Evolutionary conservation across 1,284 basidiomycete genomes (phyloP).

Genomic region (Leccinum pallidistipes): DNA sequence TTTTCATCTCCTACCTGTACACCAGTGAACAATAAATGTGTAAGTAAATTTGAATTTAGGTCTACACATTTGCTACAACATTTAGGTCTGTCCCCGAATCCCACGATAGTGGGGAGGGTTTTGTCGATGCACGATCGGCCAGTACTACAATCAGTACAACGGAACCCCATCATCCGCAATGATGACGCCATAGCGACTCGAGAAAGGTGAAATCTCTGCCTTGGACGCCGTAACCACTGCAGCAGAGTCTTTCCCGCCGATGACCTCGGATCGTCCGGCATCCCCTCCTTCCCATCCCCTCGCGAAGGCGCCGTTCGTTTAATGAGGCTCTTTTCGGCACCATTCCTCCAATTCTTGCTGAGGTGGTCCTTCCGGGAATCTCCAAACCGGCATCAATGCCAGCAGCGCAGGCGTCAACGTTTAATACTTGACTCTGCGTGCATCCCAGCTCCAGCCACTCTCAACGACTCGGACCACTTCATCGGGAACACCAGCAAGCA

Average conservation of each 20-base stretch:
- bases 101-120: too few relatives aligned
- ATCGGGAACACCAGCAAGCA: constrained; percentile 20
- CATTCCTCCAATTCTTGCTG: constrained; percentile 52
- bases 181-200: too few relatives aligned
- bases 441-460: constrained; percentile 37
- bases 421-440: constrained; percentile 60
- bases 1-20: too few relatives aligned
- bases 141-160: too few relatives aligned
- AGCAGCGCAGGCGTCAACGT: constrained; percentile 66
- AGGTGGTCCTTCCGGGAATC: constrained; percentile 62
- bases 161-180: too few relatives aligned
- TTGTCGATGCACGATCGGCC: too few relatives aligned
- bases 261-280: constrained; percentile 53
- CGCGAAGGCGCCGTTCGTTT: constrained; percentile 67
- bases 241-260: constrained; percentile 70
- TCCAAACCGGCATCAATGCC: constrained; percentile 61
- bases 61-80: too few relatives aligned
- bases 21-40: too few relatives aligned
- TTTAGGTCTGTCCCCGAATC: too few relatives aligned
- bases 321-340: constrained; percentile 54
- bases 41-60: too few relatives aligned
- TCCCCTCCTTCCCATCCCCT: constrained; percentile 53
- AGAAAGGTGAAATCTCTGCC: constrained; percentile 69
- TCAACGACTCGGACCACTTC: constrained; percentile 23
- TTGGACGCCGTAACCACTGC: constrained; percentile 67